Conservation (phyloP, 202 grass and related monocot species). For the Musa balbisiana region DNA sequence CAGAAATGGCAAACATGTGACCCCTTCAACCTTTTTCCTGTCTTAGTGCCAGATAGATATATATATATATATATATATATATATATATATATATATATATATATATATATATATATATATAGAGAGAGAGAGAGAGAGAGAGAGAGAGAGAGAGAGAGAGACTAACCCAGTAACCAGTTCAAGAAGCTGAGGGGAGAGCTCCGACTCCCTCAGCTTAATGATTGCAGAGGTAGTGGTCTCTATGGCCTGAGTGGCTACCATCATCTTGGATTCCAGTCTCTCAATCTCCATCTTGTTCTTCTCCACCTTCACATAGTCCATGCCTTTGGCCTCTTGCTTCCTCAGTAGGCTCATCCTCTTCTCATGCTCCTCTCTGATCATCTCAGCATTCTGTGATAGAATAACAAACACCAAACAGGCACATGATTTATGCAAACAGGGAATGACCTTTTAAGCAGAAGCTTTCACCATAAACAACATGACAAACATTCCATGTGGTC, state of each 20-base stretch:
- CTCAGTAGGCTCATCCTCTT: slow-evolving; percentile 62
- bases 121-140: neutral
- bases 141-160: slow-evolving; percentile 17
- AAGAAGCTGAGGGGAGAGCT: slow-evolving; percentile 91
- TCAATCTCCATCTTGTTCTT: slow-evolving; percentile 95
- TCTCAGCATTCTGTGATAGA: slow-evolving; percentile 51
- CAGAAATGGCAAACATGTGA: slow-evolving; percentile 36
- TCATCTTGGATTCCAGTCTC: slow-evolving; percentile 77
- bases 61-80: too few species aligned
- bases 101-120: too few species aligned
- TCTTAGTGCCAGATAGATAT: neutral
- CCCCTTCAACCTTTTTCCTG: neutral
- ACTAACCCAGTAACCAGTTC: slow-evolving; percentile 83
- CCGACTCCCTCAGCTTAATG: slow-evolving; percentile 77
- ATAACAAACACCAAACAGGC: neutral
- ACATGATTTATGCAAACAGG: neutral
- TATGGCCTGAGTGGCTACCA: slow-evolving; percentile 76
- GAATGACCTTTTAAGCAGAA: neutral
- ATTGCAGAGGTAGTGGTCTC: slow-evolving; percentile 83
- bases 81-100: too few species aligned
- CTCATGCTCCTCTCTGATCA: slow-evolving; percentile 68
- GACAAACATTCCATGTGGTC: too few species aligned
- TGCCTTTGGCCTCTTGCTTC: slow-evolving; percentile 73
- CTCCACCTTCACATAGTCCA: slow-evolving; percentile 83
- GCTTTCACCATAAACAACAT: too few species aligned